phyloP scores from a whole-genome alignment of 208 protist genomes.

The Herpetomonas tarakana region DNA sequence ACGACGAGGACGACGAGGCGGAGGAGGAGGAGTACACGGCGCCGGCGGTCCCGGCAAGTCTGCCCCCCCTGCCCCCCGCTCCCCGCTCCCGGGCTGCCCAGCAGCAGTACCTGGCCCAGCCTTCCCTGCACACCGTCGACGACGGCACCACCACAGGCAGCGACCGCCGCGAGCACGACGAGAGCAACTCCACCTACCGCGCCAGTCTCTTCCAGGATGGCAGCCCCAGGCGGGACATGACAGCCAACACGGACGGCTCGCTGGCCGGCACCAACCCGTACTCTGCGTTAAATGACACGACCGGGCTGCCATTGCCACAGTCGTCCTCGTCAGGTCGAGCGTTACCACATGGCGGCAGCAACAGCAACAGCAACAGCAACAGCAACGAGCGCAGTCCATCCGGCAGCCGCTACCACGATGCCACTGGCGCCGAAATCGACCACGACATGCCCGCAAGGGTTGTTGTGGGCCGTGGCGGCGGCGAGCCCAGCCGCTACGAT shows the following conservation, averaged over 20 bases:
- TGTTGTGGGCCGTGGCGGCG: not conserved
- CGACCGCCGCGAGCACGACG: not conserved
- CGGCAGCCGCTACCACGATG: too few species aligned
- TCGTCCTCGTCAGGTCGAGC: not conserved
- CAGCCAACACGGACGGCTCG: not conserved
- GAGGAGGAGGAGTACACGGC: conserved; percentile 18
- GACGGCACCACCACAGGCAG: not conserved
- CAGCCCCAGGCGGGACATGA: not conserved
- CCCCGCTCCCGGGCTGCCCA: not conserved
- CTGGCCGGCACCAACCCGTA: not conserved
- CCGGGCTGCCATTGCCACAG: not conserved
- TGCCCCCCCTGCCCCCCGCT: conserved; percentile 10
- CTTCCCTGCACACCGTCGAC: too few species aligned
- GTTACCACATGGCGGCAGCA: not conserved
- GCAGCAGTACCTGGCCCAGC: not conserved
- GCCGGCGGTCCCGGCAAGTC: conserved; percentile 9
- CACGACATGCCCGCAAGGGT: not conserved
- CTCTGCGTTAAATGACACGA: not conserved
- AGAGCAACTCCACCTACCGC: not conserved
- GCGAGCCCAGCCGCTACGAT: not conserved
- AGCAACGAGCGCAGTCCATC: not conserved
- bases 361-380: not conserved
- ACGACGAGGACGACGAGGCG: conserved; percentile 5
- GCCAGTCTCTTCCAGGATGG: not conserved
- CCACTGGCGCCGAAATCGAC: not conserved